phyloP scores from a whole-genome alignment of 331 rosid species.

The Rosa hybrid region DNA sequence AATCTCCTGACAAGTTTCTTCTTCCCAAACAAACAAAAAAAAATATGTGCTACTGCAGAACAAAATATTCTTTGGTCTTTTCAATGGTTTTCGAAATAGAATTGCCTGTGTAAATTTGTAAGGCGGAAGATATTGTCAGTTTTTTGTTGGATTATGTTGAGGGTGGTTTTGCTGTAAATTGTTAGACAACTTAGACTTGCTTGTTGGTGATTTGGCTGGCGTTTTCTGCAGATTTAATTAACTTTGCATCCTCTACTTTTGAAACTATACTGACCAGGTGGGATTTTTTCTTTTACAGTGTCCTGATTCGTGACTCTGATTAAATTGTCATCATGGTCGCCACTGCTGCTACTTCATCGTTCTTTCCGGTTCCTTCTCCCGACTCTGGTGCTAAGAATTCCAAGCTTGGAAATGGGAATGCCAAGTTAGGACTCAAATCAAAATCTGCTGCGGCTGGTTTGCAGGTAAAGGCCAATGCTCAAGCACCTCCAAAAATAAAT shows the following conservation, averaged over 20 bases:
- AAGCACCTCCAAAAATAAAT: slow-evolving; percentile 79
- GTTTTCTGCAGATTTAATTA: not conserved
- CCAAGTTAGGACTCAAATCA: slow-evolving; percentile 55
- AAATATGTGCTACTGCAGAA: not conserved
- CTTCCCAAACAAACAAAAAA: not conserved
- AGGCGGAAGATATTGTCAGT: not conserved
- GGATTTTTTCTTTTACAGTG: slow-evolving; percentile 4
- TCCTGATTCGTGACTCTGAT: slow-evolving; percentile 22
- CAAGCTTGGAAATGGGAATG: slow-evolving; percentile 48
- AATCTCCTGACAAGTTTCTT: not conserved
- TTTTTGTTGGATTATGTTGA: not conserved
- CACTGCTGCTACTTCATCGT: slow-evolving; percentile 68
- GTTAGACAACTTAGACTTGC: not conserved
- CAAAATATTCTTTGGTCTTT: not conserved
- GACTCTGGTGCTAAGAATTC: slow-evolving; percentile 50
- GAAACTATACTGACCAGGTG: not conserved
- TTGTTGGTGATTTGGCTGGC: slow-evolving; percentile 1
- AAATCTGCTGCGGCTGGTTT: slow-evolving; percentile 57
- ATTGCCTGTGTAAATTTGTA: not conserved
- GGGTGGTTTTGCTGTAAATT: not conserved
- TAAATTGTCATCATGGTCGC: slow-evolving; percentile 74
- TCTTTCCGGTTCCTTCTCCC: slow-evolving; percentile 66
- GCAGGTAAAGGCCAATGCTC: slow-evolving; percentile 86
- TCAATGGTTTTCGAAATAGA: not conserved
- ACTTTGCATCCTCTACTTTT: not conserved